Evolutionary conservation across 768 basidiomycete genomes (phyloP).

Genomic region (Leccinum fibrillosum): DNA sequence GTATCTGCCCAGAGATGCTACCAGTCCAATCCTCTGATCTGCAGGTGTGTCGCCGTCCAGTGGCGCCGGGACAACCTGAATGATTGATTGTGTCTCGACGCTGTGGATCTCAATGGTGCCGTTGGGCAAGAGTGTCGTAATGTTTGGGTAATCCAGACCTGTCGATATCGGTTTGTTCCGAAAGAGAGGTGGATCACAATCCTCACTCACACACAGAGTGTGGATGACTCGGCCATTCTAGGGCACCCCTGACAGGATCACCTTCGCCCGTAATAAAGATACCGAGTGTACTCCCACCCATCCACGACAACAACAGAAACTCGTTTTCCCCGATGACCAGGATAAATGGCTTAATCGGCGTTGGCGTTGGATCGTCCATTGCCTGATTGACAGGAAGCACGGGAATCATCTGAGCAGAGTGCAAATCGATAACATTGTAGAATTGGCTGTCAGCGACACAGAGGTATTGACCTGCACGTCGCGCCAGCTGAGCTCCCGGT

Average conservation of each 20-base stretch:
- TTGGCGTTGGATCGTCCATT: constrained; percentile 33
- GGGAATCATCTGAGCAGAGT: constrained; percentile 63
- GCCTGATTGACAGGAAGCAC: constrained; percentile 81
- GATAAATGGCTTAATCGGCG: constrained; percentile 62
- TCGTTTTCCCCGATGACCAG: constrained; percentile 73
- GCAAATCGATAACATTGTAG: constrained; percentile 81
- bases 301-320: constrained; percentile 85
- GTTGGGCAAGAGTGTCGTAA: constrained; percentile 76
- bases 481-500: constrained; percentile 53
- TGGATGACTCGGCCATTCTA: constrained; percentile 83
- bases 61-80: constrained; percentile 63
- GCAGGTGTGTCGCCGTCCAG: constrained; percentile 17
- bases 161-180: constrained; percentile 1
- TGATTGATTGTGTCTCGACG: constrained; percentile 66
- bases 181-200: neutral
- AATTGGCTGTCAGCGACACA: constrained; percentile 70
- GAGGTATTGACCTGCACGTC: constrained; percentile 58
- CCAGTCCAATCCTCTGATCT: constrained; percentile 30
- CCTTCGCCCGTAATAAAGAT: constrained; percentile 83
- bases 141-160: constrained; percentile 82
- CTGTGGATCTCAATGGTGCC: constrained; percentile 79
- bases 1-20: constrained; percentile 35
- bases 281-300: constrained; percentile 75
- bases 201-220: constrained; percentile 62
- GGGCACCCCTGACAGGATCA: constrained; percentile 85